Conservation (phyloP, 345 rosid species). For the Eucalyptus pumila region DNA sequence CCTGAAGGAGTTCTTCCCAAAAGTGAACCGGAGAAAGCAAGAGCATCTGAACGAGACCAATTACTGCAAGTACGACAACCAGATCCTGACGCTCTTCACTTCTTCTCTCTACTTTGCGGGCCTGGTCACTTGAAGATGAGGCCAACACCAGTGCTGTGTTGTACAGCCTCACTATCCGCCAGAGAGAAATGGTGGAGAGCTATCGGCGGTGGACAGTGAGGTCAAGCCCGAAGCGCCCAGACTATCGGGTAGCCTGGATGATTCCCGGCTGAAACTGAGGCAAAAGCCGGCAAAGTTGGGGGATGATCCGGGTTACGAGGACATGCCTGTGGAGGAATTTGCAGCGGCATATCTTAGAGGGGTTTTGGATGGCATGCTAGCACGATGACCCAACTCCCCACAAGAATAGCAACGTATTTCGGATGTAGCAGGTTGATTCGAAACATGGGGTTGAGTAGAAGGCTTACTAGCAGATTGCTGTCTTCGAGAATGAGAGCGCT, state of each 20-base stretch:
- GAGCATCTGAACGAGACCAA: conserved; percentile 63
- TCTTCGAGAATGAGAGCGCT: no score
- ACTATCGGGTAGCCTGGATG: conserved; percentile 10
- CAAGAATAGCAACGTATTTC: no score
- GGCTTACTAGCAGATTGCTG: no score
- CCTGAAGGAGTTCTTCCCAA: conserved; percentile 65
- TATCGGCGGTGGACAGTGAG: neutral
- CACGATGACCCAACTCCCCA: no score
- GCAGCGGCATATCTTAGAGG: conserved; percentile 45
- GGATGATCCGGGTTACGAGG: conserved; percentile 51
- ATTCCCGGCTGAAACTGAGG: conserved; percentile 12
- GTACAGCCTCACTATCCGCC: conserved; percentile 55
- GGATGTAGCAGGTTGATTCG: no score
- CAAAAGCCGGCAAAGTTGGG: conserved; percentile 34
- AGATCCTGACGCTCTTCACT: conserved; percentile 67
- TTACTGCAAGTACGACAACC: conserved; percentile 82
- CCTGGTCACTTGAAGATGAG: conserved; percentile 22
- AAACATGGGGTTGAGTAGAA: no score
- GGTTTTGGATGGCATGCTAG: conserved; percentile 90
- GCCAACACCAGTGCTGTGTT: conserved; percentile 1
- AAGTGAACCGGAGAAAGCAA: conserved; percentile 58
- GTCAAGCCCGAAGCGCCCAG: neutral
- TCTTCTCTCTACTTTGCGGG: conserved; percentile 80
- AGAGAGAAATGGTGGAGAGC: neutral
- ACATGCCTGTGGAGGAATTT: conserved; percentile 60